These are phyloP conservation scores for Straminergon stramineum DNA, from an alignment of 225 moss, liverwort and hornwort genomes.

Conservation along the genomic window DNA sequence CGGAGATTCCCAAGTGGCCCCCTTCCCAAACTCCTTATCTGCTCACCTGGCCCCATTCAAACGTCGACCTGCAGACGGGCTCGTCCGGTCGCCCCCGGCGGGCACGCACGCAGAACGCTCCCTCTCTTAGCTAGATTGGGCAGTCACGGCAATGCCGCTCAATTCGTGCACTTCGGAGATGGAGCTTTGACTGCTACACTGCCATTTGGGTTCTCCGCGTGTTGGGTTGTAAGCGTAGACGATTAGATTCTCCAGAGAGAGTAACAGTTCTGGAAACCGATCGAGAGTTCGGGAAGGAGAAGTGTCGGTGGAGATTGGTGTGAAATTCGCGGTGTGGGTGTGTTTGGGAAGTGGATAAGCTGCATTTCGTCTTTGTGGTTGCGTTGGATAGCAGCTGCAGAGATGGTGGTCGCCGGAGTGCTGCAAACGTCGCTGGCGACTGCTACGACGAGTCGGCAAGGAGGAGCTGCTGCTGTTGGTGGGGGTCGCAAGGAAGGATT, in stretches of 20 bases:
- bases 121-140: neutral
- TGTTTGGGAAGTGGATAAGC: neutral
- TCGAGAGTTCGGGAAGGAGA: neutral
- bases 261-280: neutral
- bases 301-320: neutral
- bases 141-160: neutral
- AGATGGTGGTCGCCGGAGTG: slow-evolving; percentile 32
- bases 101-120: neutral
- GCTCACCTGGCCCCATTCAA: neutral
- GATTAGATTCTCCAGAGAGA: neutral
- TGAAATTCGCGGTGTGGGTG: neutral
- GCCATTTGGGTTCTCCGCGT: neutral
- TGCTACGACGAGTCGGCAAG: neutral
- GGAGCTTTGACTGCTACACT: neutral
- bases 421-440: slow-evolving; percentile 20
- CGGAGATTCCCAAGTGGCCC: neutral
- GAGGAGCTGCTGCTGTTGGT: slow-evolving; percentile 2
- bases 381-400: neutral
- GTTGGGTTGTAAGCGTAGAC: neutral
- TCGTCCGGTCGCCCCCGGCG: neutral
- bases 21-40: slow-evolving; percentile 18
- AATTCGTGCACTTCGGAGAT: neutral
- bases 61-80: neutral
- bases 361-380: neutral
- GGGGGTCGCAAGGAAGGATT: slow-evolving; percentile 11